Percentiles rank a stretch among this genome's conserved stretches.
Evolutionary conservation across 23 red algal genomes (phyloP).

Genomic region (Cyanidium caldarium): DNA sequence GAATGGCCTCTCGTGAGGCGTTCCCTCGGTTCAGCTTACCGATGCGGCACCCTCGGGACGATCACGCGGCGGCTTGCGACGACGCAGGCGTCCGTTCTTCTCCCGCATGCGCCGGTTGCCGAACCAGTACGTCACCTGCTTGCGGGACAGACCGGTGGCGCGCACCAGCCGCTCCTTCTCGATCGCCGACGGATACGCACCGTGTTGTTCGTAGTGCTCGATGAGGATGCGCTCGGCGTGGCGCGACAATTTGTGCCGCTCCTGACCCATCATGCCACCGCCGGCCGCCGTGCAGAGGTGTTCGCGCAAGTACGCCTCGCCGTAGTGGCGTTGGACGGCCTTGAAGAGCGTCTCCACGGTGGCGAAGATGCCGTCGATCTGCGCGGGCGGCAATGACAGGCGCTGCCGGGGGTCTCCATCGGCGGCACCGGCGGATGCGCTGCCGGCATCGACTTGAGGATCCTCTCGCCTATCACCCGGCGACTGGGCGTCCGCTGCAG

Average conservation of each 20-base stretch:
- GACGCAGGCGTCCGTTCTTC: not conserved
- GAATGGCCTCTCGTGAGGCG: no score
- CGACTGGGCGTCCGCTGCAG: no score
- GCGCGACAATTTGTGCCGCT: slow-evolving; percentile 1
- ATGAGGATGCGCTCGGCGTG: not conserved
- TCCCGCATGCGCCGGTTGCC: not conserved
- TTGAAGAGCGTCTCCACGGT: not conserved
- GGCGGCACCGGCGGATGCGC: no score
- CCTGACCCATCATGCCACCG: not conserved
- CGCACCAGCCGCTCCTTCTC: not conserved
- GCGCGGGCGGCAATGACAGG: no score
- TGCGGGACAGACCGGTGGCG: not conserved
- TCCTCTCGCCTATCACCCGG: no score
- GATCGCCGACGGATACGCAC: not conserved
- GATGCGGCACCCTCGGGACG: no score
- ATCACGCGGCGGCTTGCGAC: no score
- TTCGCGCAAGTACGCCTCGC: not conserved
- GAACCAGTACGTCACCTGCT: slow-evolving; percentile 1
- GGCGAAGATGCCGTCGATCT: no score
- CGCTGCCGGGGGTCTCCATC: no score
- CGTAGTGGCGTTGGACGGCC: not conserved
- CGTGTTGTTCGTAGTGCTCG: not conserved
- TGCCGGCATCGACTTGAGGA: no score
- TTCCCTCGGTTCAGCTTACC: no score
- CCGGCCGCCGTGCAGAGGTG: slow-evolving; percentile 1